Percentiles rank a stretch among this genome's conserved stretches.
Evolutionary conservation across 805 yeast species (phyloP).

Genomic region (Saturnispora serradocipensis): DNA sequence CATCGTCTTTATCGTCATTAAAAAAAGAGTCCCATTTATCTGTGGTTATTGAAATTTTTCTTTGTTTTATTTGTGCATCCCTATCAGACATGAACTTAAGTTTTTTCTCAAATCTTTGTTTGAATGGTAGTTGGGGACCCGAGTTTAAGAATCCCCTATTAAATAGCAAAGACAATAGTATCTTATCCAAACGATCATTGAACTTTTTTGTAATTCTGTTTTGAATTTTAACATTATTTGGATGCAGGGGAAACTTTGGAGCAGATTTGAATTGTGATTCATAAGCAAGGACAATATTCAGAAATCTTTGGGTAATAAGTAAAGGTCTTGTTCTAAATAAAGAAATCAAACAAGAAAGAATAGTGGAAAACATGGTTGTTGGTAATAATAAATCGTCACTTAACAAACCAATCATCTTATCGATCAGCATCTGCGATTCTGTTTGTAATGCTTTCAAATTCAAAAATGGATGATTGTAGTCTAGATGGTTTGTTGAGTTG

Average conservation of each 20-base stretch:
- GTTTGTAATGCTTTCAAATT: conserved; percentile 44
- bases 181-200: conserved; percentile 30
- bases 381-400: conserved; percentile 46
- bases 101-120: conserved; percentile 27
- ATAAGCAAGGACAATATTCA: conserved; percentile 50
- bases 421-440: conserved; percentile 65
- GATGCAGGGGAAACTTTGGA: conserved; percentile 29
- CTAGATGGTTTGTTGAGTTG: not conserved
- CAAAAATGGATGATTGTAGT: conserved; percentile 52
- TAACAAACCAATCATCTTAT: conserved; percentile 48
- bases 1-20: conserved; percentile 35
- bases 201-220: conserved; percentile 25
- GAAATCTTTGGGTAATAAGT: conserved; percentile 42
- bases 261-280: conserved; percentile 49
- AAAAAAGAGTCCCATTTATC: conserved; percentile 27
- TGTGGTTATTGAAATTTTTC: conserved; percentile 24
- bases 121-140: conserved; percentile 20
- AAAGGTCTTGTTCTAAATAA: conserved; percentile 62
- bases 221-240: conserved; percentile 16
- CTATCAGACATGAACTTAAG: conserved; percentile 24
- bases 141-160: conserved; percentile 27
- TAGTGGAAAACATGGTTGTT: conserved; percentile 55
- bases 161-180: conserved; percentile 25
- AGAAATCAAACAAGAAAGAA: conserved; percentile 53
- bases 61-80: conserved; percentile 21